These are phyloP conservation scores for Chaetomium cochliodes DNA, from an alignment of 495 filamentous ascomycete genomes.

Conservation along the genomic window DNA sequence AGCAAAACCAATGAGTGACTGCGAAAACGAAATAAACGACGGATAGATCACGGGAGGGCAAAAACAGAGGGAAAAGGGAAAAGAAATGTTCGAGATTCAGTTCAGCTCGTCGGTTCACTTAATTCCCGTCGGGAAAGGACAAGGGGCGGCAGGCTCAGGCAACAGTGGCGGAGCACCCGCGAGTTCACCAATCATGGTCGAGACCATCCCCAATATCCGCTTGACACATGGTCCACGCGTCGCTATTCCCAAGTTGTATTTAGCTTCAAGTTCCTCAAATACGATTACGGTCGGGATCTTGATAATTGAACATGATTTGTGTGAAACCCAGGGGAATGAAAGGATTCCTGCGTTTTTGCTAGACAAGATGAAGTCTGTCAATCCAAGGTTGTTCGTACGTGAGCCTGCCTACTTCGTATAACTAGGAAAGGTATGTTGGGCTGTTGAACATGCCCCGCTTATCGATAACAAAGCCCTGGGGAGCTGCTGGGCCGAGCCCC, in stretches of 20 bases:
- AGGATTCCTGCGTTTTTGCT: too few relatives aligned
- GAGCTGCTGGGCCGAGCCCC: too few relatives aligned
- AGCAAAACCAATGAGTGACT: background rate
- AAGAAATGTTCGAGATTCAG: background rate
- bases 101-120: background rate
- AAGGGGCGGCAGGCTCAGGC: conserved; percentile 18
- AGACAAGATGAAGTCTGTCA: too few relatives aligned
- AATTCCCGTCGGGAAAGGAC: background rate
- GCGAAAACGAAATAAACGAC: background rate
- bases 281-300: too few relatives aligned
- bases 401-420: too few relatives aligned
- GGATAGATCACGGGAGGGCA: background rate
- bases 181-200: conserved; percentile 8
- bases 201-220: background rate
- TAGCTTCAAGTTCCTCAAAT: too few relatives aligned
- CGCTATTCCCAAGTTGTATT: background rate
- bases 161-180: conserved; percentile 21
- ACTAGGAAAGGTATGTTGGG: too few relatives aligned
- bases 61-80: background rate
- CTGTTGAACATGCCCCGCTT: background rate
- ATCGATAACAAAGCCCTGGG: background rate
- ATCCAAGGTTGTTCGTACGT: too few relatives aligned
- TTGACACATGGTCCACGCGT: conserved; percentile 9
- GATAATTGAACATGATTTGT: too few relatives aligned
- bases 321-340: too few relatives aligned